Base-by-base conservation (phyloP, 75 land plant genomes). In the Pinus albicaulis region DNA sequence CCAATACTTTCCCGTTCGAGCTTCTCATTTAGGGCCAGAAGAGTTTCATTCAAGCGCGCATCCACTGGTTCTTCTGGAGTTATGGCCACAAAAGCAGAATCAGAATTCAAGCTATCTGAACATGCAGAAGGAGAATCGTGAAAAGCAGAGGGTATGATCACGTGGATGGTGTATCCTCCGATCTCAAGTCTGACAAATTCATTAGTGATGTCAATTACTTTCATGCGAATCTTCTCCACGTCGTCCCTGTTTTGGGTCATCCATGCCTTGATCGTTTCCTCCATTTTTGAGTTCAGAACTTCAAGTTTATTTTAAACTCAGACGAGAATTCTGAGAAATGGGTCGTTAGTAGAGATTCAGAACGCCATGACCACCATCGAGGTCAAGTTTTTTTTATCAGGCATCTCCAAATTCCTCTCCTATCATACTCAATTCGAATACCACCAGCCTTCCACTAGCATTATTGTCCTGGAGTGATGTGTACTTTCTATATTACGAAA, bases 11-110 rank as follows among this genome's bases (percentile, higher is more conserved):
- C 65, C 23, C 82, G 58, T 48, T 82, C 81, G 19, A 82, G 72
- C 57, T 64, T 79, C 26, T 82, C 83, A 64, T 74, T 82, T 15
- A 82, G 71, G 10, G 59, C 17, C 53, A 22, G 24, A 57, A 82
- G 82, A 41, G 53, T 55, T 24, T 26, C 26, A 72, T 60, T 80
- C 36, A 82, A 73, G 53, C 17, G 22, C 25, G 19, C 76, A 41
- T 64, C 66, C 0, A 19, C 25, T 71, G 48, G 48, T 10, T 71
- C 55, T 41, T 71, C 55, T 48, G 41, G 23, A 7, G 72, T 12
- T 12, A 71, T 17, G n/a, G 72, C 72, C n/a, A 16, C 22, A 71
- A 71, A 22, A 48, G 8, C 12, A 19, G 23, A 19, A 41, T 71
- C 72, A 64, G 78, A 65, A 38, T 63, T 63, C 34, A 5, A 15